A percentile compares a stretch with the other conserved stretches of the same genome.
Conservation (phyloP, 345 rosid genomes). For the Crucihimalaya himalaica region DNA sequence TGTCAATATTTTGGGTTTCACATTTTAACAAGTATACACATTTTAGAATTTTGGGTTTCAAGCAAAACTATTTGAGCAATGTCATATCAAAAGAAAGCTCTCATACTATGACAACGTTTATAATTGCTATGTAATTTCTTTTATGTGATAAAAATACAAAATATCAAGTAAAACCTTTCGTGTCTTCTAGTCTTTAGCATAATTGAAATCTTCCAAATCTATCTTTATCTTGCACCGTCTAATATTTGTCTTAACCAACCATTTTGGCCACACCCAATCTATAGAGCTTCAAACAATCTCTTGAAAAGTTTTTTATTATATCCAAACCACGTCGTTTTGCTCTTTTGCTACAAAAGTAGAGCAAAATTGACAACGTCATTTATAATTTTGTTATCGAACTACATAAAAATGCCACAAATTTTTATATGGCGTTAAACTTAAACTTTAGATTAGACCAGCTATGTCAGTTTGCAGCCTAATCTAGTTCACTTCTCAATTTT, state of each 20-base stretch:
- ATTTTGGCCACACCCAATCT: slow-evolving; percentile 4
- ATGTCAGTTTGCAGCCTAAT: slow-evolving; percentile 1
- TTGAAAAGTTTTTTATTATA: background rate
- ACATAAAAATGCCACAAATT: background rate
- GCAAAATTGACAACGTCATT: background rate
- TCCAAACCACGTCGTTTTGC: background rate
- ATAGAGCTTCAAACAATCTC: background rate
- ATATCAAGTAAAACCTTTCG: background rate
- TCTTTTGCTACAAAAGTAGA: background rate
- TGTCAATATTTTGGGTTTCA: no score
- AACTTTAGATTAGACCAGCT: slow-evolving; percentile 6
- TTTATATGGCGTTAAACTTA: background rate
- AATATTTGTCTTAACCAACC: background rate
- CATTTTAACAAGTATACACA: background rate
- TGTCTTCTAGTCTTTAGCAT: background rate
- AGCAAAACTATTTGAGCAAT: background rate
- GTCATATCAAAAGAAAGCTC: background rate
- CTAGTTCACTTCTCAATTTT: slow-evolving; percentile 13
- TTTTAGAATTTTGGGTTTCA: background rate
- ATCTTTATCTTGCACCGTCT: background rate
- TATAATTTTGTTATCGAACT: background rate
- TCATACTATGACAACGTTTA: background rate
- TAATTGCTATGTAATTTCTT: background rate
- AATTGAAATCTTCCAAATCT: background rate
- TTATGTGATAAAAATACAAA: background rate